These are phyloP conservation scores for Podospora pseudocomata DNA, from an alignment of 495 filamentous ascomycete genomes.

Conservation along the genomic window DNA sequence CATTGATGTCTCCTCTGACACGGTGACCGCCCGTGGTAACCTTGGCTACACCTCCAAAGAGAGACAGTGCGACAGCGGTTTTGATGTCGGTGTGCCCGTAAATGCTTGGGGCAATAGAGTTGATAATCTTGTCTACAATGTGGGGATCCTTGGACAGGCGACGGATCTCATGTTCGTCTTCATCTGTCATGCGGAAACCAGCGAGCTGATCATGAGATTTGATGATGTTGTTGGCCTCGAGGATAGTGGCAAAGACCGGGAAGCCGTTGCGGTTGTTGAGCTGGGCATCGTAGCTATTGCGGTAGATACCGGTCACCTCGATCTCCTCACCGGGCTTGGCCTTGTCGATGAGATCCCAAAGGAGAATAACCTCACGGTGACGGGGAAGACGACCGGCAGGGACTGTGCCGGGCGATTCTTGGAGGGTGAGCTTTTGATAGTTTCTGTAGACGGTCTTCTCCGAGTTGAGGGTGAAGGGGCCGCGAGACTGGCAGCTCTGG, in stretches of 20 bases:
- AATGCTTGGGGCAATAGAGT: conserved; percentile 94
- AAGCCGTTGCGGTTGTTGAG: conserved; percentile 99
- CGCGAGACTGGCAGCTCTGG: conserved; percentile 93
- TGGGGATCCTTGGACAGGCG: conserved; percentile 81
- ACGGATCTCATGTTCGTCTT: conserved; percentile 92
- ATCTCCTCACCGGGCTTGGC: conserved; percentile 98
- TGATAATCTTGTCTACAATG: conserved; percentile 90
- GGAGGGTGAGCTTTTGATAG: conserved; percentile 95
- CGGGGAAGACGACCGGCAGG: conserved; percentile 93
- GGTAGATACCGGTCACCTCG: conserved; percentile 94
- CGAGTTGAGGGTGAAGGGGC: conserved; percentile 92
- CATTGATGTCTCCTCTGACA: conserved; percentile 97
- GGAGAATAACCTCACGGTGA: conserved; percentile 89
- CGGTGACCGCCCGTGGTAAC: conserved; percentile 78
- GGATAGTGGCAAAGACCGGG: conserved; percentile 95
- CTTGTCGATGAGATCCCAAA: conserved; percentile 95
- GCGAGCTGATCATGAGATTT: conserved; percentile 98
- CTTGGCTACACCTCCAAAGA: conserved; percentile 96
- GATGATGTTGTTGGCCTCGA: conserved; percentile 95
- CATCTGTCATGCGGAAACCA: conserved; percentile 91
- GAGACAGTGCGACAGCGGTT: conserved; percentile 87
- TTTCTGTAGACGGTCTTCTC: conserved; percentile 99
- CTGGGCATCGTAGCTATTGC: conserved; percentile 96
- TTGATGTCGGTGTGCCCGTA: conserved; percentile 98
- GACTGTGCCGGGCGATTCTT: conserved; percentile 96